Base-by-base conservation (phyloP, 2,329 filamentous ascomycete genomes). In the Ascochyta viciae-villosae region DNA sequence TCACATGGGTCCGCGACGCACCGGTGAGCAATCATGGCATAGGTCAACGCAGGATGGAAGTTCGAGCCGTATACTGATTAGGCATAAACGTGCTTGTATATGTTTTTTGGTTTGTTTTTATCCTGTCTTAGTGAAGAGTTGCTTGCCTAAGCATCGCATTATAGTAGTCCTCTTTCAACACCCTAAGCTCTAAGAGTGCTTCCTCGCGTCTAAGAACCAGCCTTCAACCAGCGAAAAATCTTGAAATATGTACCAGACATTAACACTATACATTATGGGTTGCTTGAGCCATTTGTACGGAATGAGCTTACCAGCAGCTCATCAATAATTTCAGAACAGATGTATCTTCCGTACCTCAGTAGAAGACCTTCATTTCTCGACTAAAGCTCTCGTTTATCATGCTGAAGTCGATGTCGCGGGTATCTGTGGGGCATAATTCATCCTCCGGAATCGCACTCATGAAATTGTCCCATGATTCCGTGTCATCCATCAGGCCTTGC, bases 371-470 rank as follows among this genome's bases (percentile, higher is more conserved):
- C 4, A 35, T 27, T 3, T 48, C 13, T 3, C 44, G 33, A 23
- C 19, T 26, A 35, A 57, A 58, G 6, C 44, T 44, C 4, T 35
- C 23, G 10, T 47, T 19, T 12, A 57, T 13, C 29, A 31, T 12
- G 9, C 47, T 39, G 23, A 47, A 45, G 23, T 57, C 51, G 13
- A 60, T 23, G 0, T 42, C 23, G 26, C 50, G 47, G 6, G 51
- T 45, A 8, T 34, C 19, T 3, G 52, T 53, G 16, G 62, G 53
- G 8, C 41, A 27, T 4, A 52, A 9, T 2, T 49, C 16, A 15
- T 64, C 62, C 34, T 64, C 60, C 6, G 37, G 33, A 13, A 63
- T 63, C 8, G 54, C 55, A 24, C 35, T 55, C 19, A 57, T 38
- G 27, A 60, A 35, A 1, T 15, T 23, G 24, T 60, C n/a, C 52